These are phyloP conservation scores for Russula compacta DNA, from an alignment of 768 basidiomycete species.

Conservation along the genomic window DNA sequence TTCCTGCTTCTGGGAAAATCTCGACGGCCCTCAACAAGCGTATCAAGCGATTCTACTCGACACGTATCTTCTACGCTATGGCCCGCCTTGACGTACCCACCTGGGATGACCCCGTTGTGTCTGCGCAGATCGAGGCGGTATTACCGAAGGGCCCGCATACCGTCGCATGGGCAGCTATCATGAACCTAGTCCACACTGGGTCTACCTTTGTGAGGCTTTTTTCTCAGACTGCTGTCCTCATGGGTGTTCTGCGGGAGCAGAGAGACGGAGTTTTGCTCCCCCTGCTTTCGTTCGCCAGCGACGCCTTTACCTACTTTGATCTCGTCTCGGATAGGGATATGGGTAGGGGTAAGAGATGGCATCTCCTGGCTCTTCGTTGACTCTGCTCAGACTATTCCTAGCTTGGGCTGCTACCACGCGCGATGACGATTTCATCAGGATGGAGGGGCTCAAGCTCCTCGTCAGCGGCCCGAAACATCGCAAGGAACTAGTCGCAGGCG, in stretches of 20 bases:
- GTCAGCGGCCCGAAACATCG: slow-evolving; percentile 46
- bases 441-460: slow-evolving; percentile 54
- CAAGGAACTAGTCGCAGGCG: slow-evolving; percentile 66
- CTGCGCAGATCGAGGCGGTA: slow-evolving; percentile 52
- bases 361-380: background rate
- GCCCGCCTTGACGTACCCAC: slow-evolving; percentile 71
- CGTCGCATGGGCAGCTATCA: slow-evolving; percentile 55
- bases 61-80: slow-evolving; percentile 56
- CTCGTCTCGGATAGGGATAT: background rate
- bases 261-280: slow-evolving; percentile 57
- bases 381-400: slow-evolving; percentile 8
- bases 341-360: background rate
- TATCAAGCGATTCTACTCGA: slow-evolving; percentile 53
- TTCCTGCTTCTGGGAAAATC: slow-evolving; percentile 31
- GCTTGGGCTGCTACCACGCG: slow-evolving; percentile 71
- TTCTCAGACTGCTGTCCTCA: slow-evolving; percentile 54
- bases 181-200: slow-evolving; percentile 32
- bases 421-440: slow-evolving; percentile 49
- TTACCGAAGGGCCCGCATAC: slow-evolving; percentile 32
- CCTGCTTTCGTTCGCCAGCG: slow-evolving; percentile 43
- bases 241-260: slow-evolving; percentile 48
- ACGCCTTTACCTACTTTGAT: slow-evolving; percentile 35
- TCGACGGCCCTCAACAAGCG: slow-evolving; percentile 44
- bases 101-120: slow-evolving; percentile 57
- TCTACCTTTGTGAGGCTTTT: slow-evolving; percentile 41